Percentiles rank a stretch among this genome's conserved stretches.
These are phyloP conservation scores for Brassica incana DNA, from an alignment of 345 rosid genomes.

Conservation along the genomic window DNA sequence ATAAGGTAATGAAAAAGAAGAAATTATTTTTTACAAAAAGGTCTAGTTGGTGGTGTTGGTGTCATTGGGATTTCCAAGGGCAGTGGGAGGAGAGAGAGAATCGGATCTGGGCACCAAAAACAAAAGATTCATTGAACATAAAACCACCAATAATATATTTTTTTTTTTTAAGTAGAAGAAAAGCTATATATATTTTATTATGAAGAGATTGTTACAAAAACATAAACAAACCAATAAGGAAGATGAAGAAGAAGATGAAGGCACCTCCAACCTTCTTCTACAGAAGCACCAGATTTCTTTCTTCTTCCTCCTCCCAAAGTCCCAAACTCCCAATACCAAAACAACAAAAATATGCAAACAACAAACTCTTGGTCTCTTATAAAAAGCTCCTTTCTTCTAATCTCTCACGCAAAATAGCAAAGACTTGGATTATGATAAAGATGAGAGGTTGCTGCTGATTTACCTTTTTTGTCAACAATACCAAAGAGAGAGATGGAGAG, in stretches of 20 bases:
- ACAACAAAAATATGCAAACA: constrained; percentile 17
- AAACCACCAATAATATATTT: neutral
- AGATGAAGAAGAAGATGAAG: constrained; percentile 9
- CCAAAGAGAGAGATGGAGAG: neutral
- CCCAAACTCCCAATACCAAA: constrained; percentile 16
- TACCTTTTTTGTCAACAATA: constrained; percentile 21
- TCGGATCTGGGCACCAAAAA: constrained; percentile 29
- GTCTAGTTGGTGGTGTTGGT: constrained; percentile 38
- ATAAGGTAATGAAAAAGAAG: neutral
- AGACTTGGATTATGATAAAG: constrained; percentile 10
- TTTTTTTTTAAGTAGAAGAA: neutral
- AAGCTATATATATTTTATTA: neutral
- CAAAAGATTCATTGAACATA: constrained; percentile 37
- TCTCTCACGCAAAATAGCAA: constrained; percentile 32
- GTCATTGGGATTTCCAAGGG: constrained; percentile 41
- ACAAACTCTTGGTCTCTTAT: constrained; percentile 19
- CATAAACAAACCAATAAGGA: constrained; percentile 25
- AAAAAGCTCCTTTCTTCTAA: neutral
- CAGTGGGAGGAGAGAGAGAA: constrained; percentile 38
- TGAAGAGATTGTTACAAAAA: neutral
- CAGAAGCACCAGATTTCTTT: neutral
- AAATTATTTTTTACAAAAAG: neutral
- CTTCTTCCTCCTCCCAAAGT: constrained; percentile 24
- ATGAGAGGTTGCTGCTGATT: constrained; percentile 25
- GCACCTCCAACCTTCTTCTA: constrained; percentile 17